A percentile compares a stretch with the other conserved stretches of the same genome.
Evolutionary conservation across 1,139 yeast species (phyloP).

Genomic region (Petasospora rhodanensis): DNA sequence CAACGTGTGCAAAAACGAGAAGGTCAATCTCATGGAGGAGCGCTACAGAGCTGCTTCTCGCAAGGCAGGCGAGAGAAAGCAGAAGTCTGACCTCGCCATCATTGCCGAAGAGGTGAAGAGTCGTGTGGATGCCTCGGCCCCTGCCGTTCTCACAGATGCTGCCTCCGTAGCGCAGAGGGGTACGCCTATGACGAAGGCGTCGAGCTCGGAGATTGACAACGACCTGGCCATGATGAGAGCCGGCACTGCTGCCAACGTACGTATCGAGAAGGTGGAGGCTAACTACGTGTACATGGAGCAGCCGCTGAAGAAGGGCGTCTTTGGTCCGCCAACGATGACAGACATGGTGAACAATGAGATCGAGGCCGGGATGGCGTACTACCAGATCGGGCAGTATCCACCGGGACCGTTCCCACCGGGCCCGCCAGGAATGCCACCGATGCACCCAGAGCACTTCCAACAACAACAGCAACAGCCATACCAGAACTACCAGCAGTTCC

Average conservation of each 20-base stretch:
- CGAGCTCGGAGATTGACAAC: conserved; percentile 16
- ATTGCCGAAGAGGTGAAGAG: conserved; percentile 9
- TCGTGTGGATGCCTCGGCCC: conserved; percentile 2
- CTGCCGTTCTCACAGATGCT: neutral
- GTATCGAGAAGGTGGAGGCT: conserved; percentile 17
- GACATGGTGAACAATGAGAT: conserved; percentile 23
- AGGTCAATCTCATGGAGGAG: conserved; percentile 9
- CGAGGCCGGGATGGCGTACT: conserved; percentile 13
- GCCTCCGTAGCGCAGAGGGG: conserved; percentile 2
- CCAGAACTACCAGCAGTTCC: neutral
- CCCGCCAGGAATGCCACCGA: neutral
- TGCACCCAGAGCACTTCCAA: conserved; percentile 3
- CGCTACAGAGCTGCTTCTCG: conserved; percentile 15
- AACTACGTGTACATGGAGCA: conserved; percentile 19
- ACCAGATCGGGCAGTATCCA: conserved; percentile 3
- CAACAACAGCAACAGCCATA: conserved; percentile 2
- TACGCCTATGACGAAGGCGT: conserved; percentile 9
- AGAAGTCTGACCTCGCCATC: conserved; percentile 6
- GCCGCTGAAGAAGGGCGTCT: conserved; percentile 11
- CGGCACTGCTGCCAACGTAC: conserved; percentile 4
- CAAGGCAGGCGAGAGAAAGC: conserved; percentile 17
- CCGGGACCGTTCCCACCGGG: conserved; percentile 2
- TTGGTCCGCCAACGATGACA: conserved; percentile 23
- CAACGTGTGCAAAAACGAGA: conserved; percentile 13
- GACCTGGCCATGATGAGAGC: conserved; percentile 17